phyloP scores from a whole-genome alignment of 108 stramenopile species.

The Nitzschia sp. region DNA sequence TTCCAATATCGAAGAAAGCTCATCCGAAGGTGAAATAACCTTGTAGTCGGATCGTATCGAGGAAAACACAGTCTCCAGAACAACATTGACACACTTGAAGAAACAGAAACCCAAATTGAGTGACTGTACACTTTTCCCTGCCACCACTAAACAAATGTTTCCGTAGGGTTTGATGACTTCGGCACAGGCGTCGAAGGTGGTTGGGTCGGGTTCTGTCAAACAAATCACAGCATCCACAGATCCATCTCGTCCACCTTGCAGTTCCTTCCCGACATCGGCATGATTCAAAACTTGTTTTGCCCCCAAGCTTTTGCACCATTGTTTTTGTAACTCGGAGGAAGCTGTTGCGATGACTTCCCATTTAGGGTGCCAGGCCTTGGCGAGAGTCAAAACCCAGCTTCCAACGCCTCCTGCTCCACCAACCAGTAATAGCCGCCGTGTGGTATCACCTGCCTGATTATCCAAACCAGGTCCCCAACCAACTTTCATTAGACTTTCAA shows the following conservation, averaged over 20 bases:
- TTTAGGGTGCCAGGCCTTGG: constrained; percentile 34
- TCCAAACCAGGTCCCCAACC: constrained; percentile 3
- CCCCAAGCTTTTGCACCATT: constrained; percentile 43
- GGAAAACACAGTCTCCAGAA: constrained; percentile 51
- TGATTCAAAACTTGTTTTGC: constrained; percentile 34
- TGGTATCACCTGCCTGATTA: constrained; percentile 2
- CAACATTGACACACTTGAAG: constrained; percentile 54
- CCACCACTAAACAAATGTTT: constrained; percentile 45
- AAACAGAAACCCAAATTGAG: constrained; percentile 52
- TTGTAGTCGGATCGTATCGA: constrained; percentile 36
- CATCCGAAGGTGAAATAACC: constrained; percentile 25
- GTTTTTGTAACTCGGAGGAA: constrained; percentile 23
- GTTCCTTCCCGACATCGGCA: constrained; percentile 21
- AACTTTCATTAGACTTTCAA: constrained; percentile 43
- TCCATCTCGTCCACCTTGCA: constrained; percentile 40
- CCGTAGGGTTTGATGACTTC: constrained; percentile 57
- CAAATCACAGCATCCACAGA: constrained; percentile 54
- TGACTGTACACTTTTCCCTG: constrained; percentile 41
- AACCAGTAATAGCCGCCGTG: constrained; percentile 34
- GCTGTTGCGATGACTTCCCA: constrained; percentile 46
- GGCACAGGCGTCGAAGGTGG: constrained; percentile 34
- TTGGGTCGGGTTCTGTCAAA: constrained; percentile 45
- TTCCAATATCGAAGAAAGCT: constrained; percentile 32
- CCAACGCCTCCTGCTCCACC: constrained; percentile 60
- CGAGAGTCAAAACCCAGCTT: constrained; percentile 41